These are phyloP conservation scores for Melastoma malabathricum DNA, from an alignment of 345 rosid genomes.

Conservation along the genomic window DNA sequence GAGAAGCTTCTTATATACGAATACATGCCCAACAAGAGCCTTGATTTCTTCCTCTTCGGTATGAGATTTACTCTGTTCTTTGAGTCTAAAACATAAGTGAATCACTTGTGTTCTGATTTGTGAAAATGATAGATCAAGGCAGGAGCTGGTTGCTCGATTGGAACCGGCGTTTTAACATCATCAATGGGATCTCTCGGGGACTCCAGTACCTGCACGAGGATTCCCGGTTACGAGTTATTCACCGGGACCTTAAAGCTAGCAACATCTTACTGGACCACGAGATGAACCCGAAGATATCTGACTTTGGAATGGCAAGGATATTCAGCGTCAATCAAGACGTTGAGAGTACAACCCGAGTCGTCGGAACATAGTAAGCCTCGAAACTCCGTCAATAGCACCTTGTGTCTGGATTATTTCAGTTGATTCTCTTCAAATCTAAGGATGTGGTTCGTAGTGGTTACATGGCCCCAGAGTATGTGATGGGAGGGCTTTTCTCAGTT, in stretches of 20 bases:
- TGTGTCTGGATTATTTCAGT: not conserved
- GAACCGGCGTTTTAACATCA: slow-evolving; percentile 4
- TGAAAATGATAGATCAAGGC: slow-evolving; percentile 5
- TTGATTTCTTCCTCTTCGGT: slow-evolving; percentile 18
- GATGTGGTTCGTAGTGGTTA: not conserved
- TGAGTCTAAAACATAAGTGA: too few relatives aligned
- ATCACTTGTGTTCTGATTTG: not conserved
- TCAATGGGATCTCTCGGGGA: slow-evolving; percentile 5
- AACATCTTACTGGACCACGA: slow-evolving; percentile 5
- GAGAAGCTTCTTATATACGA: slow-evolving; percentile 15
- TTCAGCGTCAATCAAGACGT: not conserved
- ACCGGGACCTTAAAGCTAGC: slow-evolving; percentile 7
- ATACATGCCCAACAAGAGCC: slow-evolving; percentile 17
- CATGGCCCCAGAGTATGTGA: slow-evolving; percentile 5
- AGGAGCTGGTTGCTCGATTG: slow-evolving; percentile 11
- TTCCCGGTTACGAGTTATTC: slow-evolving; percentile 5
- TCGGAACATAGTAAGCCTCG: slow-evolving; percentile 4
- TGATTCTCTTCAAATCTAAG: not conserved
- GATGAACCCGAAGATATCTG: slow-evolving; percentile 6
- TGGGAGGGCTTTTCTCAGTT: not conserved
- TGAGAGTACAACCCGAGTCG: slow-evolving; percentile 3
- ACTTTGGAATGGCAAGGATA: slow-evolving; percentile 5
- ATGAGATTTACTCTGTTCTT: not conserved
- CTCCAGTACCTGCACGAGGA: slow-evolving; percentile 7
- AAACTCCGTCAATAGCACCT: too few relatives aligned